These are phyloP conservation scores for Colletotrichum sp. DNA, from an alignment of 2,329 filamentous ascomycete species.

Conservation along the genomic window DNA sequence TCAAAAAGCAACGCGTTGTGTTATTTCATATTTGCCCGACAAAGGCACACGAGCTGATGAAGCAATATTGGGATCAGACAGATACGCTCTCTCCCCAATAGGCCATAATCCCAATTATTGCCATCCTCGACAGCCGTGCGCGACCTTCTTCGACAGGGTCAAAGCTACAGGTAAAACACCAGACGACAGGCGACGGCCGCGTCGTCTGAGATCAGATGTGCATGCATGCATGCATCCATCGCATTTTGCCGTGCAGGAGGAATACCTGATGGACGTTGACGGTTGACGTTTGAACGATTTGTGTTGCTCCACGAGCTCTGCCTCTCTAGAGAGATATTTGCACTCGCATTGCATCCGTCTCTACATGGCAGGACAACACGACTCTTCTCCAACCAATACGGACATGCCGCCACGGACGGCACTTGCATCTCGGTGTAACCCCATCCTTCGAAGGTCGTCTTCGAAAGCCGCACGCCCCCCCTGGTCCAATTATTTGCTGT, in stretches of 20 bases:
- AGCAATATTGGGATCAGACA: neutral
- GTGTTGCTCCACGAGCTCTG: neutral
- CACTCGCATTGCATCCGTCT: neutral
- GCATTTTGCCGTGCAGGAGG: neutral
- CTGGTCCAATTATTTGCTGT: neutral
- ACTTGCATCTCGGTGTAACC: conserved; percentile 16
- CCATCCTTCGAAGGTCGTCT: neutral
- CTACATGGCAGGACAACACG: neutral
- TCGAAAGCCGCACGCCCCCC: neutral
- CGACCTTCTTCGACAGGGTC: neutral
- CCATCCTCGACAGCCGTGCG: neutral
- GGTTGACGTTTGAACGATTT: neutral
- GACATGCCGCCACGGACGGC: neutral
- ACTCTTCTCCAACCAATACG: neutral
- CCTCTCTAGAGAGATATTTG: neutral
- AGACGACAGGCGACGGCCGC: conserved; percentile 5
- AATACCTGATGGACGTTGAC: neutral
- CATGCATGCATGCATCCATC: neutral
- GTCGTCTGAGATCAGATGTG: conserved; percentile 1
- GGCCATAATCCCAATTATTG: neutral
- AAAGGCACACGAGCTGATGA: neutral
- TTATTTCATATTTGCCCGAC: neutral
- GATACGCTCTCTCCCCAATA: neutral
- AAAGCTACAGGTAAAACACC: neutral
- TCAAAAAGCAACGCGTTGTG: neutral